Conservation (phyloP, 441 rosid genomes). For the Sinapis alba region DNA sequence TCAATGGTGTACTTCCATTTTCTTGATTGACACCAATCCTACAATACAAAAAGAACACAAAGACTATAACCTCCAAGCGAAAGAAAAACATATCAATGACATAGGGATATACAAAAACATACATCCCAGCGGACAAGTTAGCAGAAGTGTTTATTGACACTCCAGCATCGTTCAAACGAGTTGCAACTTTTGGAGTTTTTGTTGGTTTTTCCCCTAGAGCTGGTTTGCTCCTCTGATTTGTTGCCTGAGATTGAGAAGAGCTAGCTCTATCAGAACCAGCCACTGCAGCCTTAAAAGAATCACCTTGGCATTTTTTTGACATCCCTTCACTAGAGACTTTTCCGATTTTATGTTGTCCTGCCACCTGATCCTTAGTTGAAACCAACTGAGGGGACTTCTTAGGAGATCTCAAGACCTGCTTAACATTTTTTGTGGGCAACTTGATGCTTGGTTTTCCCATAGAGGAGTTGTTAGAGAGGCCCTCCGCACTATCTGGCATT, state of each 20-base stretch:
- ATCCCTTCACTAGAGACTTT: constrained; percentile 38
- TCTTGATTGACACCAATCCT: constrained; percentile 55
- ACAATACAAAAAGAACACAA: constrained; percentile 31
- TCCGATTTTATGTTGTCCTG: constrained; percentile 19
- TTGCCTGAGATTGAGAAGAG: constrained; percentile 49
- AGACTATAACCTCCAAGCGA: constrained; percentile 9
- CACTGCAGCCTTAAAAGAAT: constrained; percentile 47
- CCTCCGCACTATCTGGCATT: constrained; percentile 41
- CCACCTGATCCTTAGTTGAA: constrained; percentile 41
- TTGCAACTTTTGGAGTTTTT: constrained; percentile 53
- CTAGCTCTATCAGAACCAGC: constrained; percentile 43
- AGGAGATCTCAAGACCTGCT: constrained; percentile 48
- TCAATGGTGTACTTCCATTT: constrained; percentile 45
- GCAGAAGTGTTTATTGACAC: constrained; percentile 46
- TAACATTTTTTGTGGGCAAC: constrained; percentile 43
- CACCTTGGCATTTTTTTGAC: constrained; percentile 54
- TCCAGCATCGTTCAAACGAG: constrained; percentile 41
- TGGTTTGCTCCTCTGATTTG: constrained; percentile 49
- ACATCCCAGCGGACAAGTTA: constrained; percentile 52
- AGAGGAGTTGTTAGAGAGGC: constrained; percentile 41
- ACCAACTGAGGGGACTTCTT: constrained; percentile 50
- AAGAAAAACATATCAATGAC: constrained; percentile 15
- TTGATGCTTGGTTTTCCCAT: constrained; percentile 46
- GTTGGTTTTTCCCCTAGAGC: constrained; percentile 58
- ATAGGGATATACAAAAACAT: constrained; percentile 32